Percentiles rank a stretch among this genome's conserved stretches.
phyloP scores from a whole-genome alignment of 139 green algal genomes.

The Chlorella ohadii region DNA sequence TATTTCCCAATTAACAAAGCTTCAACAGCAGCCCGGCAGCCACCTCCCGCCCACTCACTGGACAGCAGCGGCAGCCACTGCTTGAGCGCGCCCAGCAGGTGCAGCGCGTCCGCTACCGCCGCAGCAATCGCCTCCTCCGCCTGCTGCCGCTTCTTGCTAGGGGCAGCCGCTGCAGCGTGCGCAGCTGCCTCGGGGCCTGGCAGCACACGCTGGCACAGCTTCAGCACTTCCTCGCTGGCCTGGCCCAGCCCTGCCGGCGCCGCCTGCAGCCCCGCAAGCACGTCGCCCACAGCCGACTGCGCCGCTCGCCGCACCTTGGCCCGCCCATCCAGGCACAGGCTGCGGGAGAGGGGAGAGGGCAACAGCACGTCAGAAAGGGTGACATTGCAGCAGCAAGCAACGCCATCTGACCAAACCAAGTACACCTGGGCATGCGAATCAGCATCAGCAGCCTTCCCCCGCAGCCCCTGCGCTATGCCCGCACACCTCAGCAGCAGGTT shows the following conservation, averaged over 20 bases:
- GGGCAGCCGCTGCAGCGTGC: conserved; percentile 68
- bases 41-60: conserved; percentile 21
- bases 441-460: not conserved
- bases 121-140: conserved; percentile 77
- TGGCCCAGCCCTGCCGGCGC: conserved; percentile 33
- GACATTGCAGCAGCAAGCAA: no score
- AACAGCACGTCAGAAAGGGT: not conserved
- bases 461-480: no score
- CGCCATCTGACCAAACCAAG: not conserved
- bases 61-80: conserved; percentile 62
- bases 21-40: not conserved
- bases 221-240: conserved; percentile 61
- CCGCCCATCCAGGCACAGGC: conserved; percentile 62
- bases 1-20: no score
- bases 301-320: conserved; percentile 83
- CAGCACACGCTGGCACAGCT: conserved; percentile 63
- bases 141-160: conserved; percentile 75
- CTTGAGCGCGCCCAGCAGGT: conserved; percentile 81
- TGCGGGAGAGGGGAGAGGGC: not conserved
- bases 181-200: conserved; percentile 75
- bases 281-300: conserved; percentile 57
- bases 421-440: not conserved
- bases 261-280: conserved; percentile 72
- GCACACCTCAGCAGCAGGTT: conserved; percentile 40
- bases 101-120: conserved; percentile 80